Base-by-base conservation (phyloP, 345 rosid species). In the Mangifera indica region DNA sequence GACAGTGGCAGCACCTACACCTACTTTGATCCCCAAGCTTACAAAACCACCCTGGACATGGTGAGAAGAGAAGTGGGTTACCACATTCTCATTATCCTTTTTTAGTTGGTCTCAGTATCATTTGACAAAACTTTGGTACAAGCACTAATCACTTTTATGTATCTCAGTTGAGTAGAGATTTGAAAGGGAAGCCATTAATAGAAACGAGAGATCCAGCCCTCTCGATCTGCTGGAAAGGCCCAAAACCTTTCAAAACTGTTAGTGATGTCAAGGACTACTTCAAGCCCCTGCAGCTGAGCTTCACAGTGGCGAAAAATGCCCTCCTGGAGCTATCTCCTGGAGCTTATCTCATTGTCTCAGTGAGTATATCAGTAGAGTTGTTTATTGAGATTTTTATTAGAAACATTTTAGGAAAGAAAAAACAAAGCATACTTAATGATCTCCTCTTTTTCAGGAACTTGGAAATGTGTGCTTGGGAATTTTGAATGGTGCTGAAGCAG, bases 1-100 rank as follows among this genome's bases (percentile, higher is more conserved):
- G 98, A 94, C 79, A 95, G 98, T 49, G 99, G 99, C 60, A 89
- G 96, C 85, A 90, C 99, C 3, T 95, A 92, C 80, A 81, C 92
- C 55, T 95, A 95, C 85, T 88, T 92, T 74, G 81, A 60, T 69
- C 77, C 79, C 9, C 74, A 66, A 56, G 85, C 87, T 55, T 95
- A 95, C 71, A 45, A 80, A 74, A 63, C 75, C 5, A 29, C 72
- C 24, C 81, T 90, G n/a, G 72, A 83, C 86, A 79, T 87, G 87
- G 97, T 94, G 67, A 84, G 83, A 62, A 40, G 58, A 13, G 34
- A 40, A 52, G 42, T 46, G 13, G 32, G n/a, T 10, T 7, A 32
- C 0, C 7, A 14, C 63, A 57, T 14, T 69, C 14, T n/a, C 56
- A 32, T 5, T 29, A 6, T 44, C 4, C 60, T 21, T 3, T n/a